Evolutionary conservation across 495 filamentous ascomycete species (phyloP).

Genomic region (Lophiotrema nucula): DNA sequence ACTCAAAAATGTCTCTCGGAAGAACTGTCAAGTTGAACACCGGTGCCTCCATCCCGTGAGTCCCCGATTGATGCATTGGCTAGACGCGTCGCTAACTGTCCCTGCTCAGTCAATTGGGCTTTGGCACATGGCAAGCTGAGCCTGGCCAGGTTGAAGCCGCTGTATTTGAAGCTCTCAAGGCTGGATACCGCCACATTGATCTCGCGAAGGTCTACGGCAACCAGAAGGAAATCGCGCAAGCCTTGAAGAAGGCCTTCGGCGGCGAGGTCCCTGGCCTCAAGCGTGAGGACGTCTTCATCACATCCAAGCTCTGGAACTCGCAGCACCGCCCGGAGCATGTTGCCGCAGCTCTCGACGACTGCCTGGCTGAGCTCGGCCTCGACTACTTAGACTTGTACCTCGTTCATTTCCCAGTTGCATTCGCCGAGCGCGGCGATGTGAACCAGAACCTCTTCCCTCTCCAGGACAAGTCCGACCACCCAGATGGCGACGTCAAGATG

Average conservation of each 20-base stretch:
- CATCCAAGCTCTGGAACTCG: constrained; percentile 67
- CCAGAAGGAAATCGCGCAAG: constrained; percentile 49
- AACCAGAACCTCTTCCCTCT: constrained; percentile 19
- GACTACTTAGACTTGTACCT: constrained; percentile 69
- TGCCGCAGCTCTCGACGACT: constrained; percentile 52
- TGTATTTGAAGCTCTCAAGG: constrained; percentile 54
- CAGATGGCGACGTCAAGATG: constrained; percentile 54
- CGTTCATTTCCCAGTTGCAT: constrained; percentile 59
- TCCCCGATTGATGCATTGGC: background rate
- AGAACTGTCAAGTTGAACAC: constrained; percentile 5
- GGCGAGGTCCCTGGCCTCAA: constrained; percentile 49
- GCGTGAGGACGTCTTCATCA: constrained; percentile 62
- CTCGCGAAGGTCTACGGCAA: constrained; percentile 45
- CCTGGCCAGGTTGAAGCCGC: constrained; percentile 55
- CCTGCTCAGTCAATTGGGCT: constrained; percentile 42
- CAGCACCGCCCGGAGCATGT: constrained; percentile 63
- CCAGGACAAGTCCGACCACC: constrained; percentile 52
- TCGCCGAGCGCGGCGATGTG: constrained; percentile 39
- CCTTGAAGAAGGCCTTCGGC: constrained; percentile 49
- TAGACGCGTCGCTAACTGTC: no score
- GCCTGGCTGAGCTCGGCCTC: constrained; percentile 56
- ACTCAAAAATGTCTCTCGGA: constrained; percentile 7
- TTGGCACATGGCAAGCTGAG: constrained; percentile 58
- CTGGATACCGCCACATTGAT: constrained; percentile 54
- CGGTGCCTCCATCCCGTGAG: constrained; percentile 7